Evolutionary conservation across 805 yeast genomes (phyloP), one percentile per base, ranked within the genome.

Genomic region (Saccharomycopsis lassenensis): DNA sequence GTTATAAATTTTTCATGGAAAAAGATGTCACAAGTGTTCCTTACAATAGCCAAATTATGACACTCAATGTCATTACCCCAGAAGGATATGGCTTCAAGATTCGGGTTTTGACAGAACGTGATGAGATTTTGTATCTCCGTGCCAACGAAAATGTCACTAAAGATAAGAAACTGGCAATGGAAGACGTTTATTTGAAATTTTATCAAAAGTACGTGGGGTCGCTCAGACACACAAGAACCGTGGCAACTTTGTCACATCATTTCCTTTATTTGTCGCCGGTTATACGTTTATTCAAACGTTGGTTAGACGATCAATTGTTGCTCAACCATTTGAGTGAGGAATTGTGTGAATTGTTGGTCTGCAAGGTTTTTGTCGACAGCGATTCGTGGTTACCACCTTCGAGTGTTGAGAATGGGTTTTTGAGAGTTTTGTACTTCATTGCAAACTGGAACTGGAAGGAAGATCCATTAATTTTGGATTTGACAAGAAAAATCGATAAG

Each of bases 391-490:
- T 74, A 1, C 68, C 74, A 2, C 97, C 98, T 3, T 72, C 78
- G 19, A 76, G 89, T 37, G 74, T 79, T 6, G 77, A 75, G 44
- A 69, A 79, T 37, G 98, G 95, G 4, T 85, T 91, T 52, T 60
- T 83, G 40, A 76, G 91, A 41, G 69, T 77, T 8, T 54, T 91
- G 25, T 62, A 71, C 31, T 82, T 79, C 49, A 55, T 91, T 30
- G 68, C 94, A 18, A 59, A 58, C 29, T 91, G 98, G 98, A 86
- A 91, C 55, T 91, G 98, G 98, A 79, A 73, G 48, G 93, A 82
- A 44, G 85, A 79, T 31, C 80, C 95, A 1, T 59, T 91, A 43
- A 71, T 87, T 36, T 58, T 91, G 42, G 96, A 91, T 50, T 59
- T 84, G 46, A 74, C 78, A 10, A 75, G 65, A 39, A 70, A 71